These are phyloP conservation scores for Cadophora luteo-olivacea DNA, from an alignment of 2,329 filamentous ascomycete genomes.

Conservation along the genomic window DNA sequence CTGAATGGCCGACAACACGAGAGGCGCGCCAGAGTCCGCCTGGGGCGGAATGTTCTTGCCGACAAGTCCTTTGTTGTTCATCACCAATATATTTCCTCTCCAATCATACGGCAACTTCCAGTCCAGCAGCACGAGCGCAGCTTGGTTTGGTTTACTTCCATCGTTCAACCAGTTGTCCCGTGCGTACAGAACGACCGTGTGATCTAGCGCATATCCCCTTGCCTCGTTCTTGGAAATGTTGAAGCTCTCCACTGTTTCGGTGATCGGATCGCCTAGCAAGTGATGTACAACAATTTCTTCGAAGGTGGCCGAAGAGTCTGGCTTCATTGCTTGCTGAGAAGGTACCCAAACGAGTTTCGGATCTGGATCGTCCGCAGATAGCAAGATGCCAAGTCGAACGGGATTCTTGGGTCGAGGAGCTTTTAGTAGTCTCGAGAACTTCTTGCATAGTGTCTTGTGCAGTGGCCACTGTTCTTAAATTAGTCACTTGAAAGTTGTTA, in stretches of 20 bases:
- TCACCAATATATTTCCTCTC: constrained; percentile 19
- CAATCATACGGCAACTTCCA: constrained; percentile 21
- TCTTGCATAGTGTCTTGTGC: constrained; percentile 17
- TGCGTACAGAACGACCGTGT: constrained; percentile 14
- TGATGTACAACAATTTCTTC: constrained; percentile 6
- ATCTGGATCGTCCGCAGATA: constrained; percentile 19
- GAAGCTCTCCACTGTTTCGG: constrained; percentile 17
- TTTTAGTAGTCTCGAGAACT: neutral
- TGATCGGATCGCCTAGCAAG: constrained; percentile 7
- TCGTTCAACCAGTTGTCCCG: constrained; percentile 18
- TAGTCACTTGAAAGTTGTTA: neutral
- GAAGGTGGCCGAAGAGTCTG: neutral
- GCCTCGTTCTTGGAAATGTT: constrained; percentile 21
- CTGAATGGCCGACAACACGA: neutral
- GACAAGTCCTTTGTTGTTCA: constrained; percentile 12
- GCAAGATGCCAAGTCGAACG: constrained; percentile 6
- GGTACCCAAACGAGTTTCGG: constrained; percentile 18
- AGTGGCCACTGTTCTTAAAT: constrained; percentile 9
- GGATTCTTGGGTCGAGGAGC: neutral
- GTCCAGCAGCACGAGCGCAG: constrained; percentile 16
- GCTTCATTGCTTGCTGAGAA: neutral
- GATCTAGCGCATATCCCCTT: constrained; percentile 21
- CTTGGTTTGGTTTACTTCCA: constrained; percentile 24
- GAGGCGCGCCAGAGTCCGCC: neutral
- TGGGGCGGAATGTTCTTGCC: neutral